phyloP scores from a whole-genome alignment of 306 rosid genomes.

The Cicer bijugum region DNA sequence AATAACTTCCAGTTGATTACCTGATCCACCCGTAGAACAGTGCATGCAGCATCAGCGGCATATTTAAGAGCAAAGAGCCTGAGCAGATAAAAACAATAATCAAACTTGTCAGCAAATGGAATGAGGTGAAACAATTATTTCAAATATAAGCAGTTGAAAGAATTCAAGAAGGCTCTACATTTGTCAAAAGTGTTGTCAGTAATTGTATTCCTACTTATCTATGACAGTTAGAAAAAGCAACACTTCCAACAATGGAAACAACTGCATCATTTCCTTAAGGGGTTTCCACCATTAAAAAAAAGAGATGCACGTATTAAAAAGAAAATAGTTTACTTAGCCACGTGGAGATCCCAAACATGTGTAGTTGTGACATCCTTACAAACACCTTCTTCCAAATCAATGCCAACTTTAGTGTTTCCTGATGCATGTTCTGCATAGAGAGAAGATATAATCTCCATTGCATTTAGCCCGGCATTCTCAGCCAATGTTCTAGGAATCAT shows the following conservation, averaged over 20 bases:
- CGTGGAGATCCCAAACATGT: constrained; percentile 78
- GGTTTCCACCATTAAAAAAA: constrained; percentile 9
- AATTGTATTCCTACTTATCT: not conserved
- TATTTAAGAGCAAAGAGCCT: constrained; percentile 91
- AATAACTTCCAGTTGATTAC: constrained; percentile 51
- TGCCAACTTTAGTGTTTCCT: constrained; percentile 84
- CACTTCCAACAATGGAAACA: constrained; percentile 3
- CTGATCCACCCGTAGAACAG: constrained; percentile 96
- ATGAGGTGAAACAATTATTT: not conserved
- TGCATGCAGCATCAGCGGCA: constrained; percentile 97
- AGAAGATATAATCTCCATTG: constrained; percentile 96
- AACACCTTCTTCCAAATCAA: constrained; percentile 76
- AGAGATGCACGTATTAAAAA: constrained; percentile 20
- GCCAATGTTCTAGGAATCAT: constrained; percentile 90
- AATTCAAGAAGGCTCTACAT: not conserved
- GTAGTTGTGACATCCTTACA: constrained; percentile 71
- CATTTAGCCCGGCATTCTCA: constrained; percentile 94
- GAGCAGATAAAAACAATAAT: constrained; percentile 36
- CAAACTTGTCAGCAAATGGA: constrained; percentile 6
- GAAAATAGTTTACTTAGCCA: constrained; percentile 68
- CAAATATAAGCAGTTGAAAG: constrained; percentile 31
- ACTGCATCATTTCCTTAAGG: constrained; percentile 1
- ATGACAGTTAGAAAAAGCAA: constrained; percentile 26
- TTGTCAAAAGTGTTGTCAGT: not conserved
- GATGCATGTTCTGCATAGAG: constrained; percentile 97